A percentile compares a stretch with the other conserved stretches of the same genome.
phyloP scores from a whole-genome alignment of 768 basidiomycete species.

The Chalciporus piperatus region DNA sequence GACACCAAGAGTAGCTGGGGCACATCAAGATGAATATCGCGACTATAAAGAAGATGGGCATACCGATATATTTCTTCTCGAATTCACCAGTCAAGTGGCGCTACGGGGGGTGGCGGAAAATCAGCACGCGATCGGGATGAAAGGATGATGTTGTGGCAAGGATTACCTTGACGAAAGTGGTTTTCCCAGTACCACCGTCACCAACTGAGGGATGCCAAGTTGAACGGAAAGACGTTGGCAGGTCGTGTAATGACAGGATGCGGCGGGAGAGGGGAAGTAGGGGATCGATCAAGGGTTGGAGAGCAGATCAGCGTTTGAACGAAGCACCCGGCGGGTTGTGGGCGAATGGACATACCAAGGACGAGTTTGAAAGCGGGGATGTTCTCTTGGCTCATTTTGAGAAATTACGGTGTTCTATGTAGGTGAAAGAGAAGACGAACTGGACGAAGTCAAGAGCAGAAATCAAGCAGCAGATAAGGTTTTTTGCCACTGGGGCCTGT shows the following conservation, averaged over 20 bases:
- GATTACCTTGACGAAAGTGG: slow-evolving; percentile 93
- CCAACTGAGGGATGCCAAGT: slow-evolving; percentile 56
- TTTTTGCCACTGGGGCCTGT: slow-evolving; percentile 30
- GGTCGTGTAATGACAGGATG: slow-evolving; percentile 9
- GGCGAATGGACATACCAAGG: slow-evolving; percentile 63
- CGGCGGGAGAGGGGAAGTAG: slow-evolving; percentile 8
- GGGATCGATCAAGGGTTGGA: slow-evolving; percentile 54
- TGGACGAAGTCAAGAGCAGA: slow-evolving; percentile 30
- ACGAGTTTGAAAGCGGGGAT: slow-evolving; percentile 96
- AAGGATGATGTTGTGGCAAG: slow-evolving; percentile 25
- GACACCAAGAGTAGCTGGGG: slow-evolving; percentile 94
- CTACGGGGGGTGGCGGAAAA: slow-evolving; percentile 42
- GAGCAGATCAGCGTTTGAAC: slow-evolving; percentile 22
- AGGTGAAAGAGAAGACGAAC: slow-evolving; percentile 14
- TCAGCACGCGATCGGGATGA: slow-evolving; percentile 55
- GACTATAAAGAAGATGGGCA: slow-evolving; percentile 25
- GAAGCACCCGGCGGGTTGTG: slow-evolving; percentile 2
- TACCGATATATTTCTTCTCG: slow-evolving; percentile 99
- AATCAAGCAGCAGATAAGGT: slow-evolving; percentile 37
- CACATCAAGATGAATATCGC: slow-evolving; percentile 15
- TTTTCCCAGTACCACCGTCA: slow-evolving; percentile 97
- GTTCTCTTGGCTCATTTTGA: slow-evolving; percentile 37
- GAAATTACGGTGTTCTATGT: slow-evolving; percentile 23
- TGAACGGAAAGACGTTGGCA: neutral
- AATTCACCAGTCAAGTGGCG: slow-evolving; percentile 99